Conservation (phyloP, 2,329 filamentous ascomycete species). For the Venturia pyrina region DNA sequence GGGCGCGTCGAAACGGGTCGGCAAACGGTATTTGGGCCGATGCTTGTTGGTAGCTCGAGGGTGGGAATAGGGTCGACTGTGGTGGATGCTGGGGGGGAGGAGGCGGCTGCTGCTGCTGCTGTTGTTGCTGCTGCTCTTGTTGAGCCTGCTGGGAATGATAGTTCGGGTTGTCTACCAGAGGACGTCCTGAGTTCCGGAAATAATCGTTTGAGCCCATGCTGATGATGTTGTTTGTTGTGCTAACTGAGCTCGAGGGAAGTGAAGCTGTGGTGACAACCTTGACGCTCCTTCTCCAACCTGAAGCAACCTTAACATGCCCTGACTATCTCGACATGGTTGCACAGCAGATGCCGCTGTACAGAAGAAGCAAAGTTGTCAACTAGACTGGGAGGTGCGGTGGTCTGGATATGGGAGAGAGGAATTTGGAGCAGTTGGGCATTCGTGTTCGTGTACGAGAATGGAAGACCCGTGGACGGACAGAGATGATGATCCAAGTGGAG, state of each 20-base stretch:
- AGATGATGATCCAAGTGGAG: background rate
- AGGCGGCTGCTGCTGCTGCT: constrained; percentile 22
- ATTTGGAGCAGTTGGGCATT: background rate
- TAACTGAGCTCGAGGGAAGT: background rate
- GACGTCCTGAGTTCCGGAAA: constrained; percentile 28
- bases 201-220: constrained; percentile 28
- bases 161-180: constrained; percentile 46
- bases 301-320: no score
- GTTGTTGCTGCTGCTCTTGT: constrained; percentile 21
- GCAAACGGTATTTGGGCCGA: constrained; percentile 35
- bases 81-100: constrained; percentile 30
- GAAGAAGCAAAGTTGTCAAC: background rate
- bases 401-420: background rate
- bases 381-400: background rate
- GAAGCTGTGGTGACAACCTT: no score
- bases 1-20: constrained; percentile 39
- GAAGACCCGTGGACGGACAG: background rate
- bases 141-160: constrained; percentile 31
- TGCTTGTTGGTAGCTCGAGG: constrained; percentile 24
- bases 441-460: background rate
- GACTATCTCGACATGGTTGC: background rate
- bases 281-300: background rate
- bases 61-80: constrained; percentile 19
- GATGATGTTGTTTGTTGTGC: constrained; percentile 19
- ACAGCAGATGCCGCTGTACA: background rate